These are phyloP conservation scores for Neoscytalidium dimidiatum DNA, from an alignment of 2,329 filamentous ascomycete species.

Conservation along the genomic window DNA sequence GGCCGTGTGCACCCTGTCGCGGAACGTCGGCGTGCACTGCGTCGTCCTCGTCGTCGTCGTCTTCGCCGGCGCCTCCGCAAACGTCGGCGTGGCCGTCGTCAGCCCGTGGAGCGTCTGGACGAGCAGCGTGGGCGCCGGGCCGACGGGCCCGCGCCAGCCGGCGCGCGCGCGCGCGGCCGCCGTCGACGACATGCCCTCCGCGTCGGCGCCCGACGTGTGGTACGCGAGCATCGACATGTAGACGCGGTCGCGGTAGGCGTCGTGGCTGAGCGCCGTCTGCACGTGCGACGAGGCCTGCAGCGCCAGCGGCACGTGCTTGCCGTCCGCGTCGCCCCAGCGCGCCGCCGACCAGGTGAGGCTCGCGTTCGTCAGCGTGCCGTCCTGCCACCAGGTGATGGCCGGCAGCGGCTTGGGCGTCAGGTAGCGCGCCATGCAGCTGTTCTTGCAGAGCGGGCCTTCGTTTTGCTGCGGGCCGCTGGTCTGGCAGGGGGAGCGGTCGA, in stretches of 20 bases:
- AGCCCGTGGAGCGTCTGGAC: no score
- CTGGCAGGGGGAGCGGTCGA: not conserved
- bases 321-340: not conserved
- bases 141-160: no score
- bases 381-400: not conserved
- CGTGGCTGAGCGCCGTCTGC: not conserved
- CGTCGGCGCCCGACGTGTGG: not conserved
- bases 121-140: no score
- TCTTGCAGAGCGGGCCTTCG: not conserved
- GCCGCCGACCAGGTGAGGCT: not conserved
- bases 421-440: not conserved
- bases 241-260: not conserved
- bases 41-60: no score
- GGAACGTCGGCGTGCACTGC: not conserved
- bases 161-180: no score
- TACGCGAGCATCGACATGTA: not conserved
- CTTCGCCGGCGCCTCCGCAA: no score
- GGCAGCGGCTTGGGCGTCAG: not conserved
- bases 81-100: no score
- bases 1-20: no score
- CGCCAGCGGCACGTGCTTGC: not conserved
- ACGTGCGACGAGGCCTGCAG: no score
- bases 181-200: no score
- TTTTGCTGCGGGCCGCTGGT: not conserved
- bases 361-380: not conserved